Evolutionary conservation across 2,329 filamentous ascomycete genomes (phyloP).

Genomic region (Thelonectria blattea): DNA sequence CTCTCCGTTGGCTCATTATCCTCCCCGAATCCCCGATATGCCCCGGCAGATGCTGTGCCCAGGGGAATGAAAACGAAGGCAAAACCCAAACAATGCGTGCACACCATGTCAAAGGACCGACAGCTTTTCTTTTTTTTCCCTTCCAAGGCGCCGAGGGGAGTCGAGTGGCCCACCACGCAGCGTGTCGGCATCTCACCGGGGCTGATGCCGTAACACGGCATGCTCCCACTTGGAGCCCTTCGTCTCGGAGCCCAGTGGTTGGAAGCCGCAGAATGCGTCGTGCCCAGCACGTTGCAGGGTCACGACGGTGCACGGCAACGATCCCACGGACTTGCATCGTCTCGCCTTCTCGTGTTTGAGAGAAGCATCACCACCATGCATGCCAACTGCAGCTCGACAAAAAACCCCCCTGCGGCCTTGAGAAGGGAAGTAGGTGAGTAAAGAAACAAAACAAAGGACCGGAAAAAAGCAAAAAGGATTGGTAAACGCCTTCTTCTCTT

Average conservation of each 20-base stretch:
- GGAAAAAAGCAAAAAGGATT: background rate
- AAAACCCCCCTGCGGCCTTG: background rate
- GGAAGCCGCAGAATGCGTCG: background rate
- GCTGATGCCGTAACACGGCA: slow-evolving; percentile 7
- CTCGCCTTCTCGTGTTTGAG: slow-evolving; percentile 10
- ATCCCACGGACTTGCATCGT: background rate
- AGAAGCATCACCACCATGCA: slow-evolving; percentile 1
- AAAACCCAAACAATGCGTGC: background rate
- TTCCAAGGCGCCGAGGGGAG: background rate
- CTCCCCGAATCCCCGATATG: background rate
- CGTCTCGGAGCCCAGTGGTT: background rate
- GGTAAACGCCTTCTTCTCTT: background rate
- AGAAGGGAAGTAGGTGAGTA: background rate
- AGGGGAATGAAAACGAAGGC: background rate
- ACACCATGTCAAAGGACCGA: slow-evolving; percentile 4
- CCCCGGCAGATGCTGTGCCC: background rate
- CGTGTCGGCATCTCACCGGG: slow-evolving; percentile 2
- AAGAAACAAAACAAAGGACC: background rate
- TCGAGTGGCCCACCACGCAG: background rate
- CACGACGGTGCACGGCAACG: background rate
- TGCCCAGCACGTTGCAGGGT: background rate
- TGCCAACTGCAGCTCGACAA: background rate
- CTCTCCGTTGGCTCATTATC: background rate
- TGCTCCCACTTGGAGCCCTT: background rate
- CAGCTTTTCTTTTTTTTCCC: background rate